Evolutionary conservation across 768 basidiomycete genomes (phyloP), one percentile per base, ranked within the genome.

Genomic region (Crassisporium funariophilum): DNA sequence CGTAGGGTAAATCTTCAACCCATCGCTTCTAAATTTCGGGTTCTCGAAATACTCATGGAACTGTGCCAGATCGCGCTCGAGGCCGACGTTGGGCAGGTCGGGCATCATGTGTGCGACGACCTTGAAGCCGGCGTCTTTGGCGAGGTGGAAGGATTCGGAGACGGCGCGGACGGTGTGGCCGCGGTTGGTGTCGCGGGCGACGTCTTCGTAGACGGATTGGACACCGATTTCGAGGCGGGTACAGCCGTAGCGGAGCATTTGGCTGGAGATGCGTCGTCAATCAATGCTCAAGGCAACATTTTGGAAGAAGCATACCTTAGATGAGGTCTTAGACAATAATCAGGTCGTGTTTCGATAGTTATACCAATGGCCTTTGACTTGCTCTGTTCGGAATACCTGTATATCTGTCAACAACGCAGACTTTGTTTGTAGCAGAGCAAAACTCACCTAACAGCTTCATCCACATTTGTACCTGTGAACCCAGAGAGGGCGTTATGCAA

Each of bases 81-180:
- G 79, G 24, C 97, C 97, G 47, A 98, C 91, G 63, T 99, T 99
- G 7, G 95, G 95, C 7, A 98, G 79, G 66, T 99, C 95, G 11
- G 95, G 94, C 95, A 99, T 99, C 97, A 98, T 98, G 64, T 99
- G 97, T 15, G 95, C 95, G 21, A 99, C 97, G 44, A 99, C 95
- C 69, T 99, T 99, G 85, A 97, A 99, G 4, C 97, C 97, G 1
- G 95, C 97, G 59, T 99, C 95, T 66, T 99, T 99, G 15, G 94
- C 87, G 58, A 99, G 83, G 61, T 98, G 95, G 70, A 99, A 99
- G 10, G 88, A 91, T 66, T 99, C 95, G 37, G 91, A 86, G 44
- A 98, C 95, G 7, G 95, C 92, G 43, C 92, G 92, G 40, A 99
- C 97, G 19, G 97, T 99, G 68, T 99, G 97, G 1, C 97, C 97